phyloP scores from a whole-genome alignment of 1,139 yeast species.

The Candida sanyaensis region DNA sequence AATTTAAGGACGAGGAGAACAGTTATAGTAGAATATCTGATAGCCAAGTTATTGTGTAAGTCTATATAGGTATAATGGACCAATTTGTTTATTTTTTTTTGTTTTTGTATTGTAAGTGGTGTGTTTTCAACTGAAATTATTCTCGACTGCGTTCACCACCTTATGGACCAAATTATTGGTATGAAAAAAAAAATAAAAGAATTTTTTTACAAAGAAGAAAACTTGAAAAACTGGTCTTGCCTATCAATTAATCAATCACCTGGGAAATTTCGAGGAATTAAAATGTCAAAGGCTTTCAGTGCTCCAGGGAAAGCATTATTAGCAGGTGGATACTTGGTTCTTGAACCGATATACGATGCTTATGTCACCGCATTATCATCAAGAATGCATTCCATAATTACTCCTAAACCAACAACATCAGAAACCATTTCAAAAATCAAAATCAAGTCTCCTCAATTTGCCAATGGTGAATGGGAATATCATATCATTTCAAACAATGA shows the following conservation, averaged over 20 bases:
- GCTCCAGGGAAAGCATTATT: constrained; percentile 95
- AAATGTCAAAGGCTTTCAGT: constrained; percentile 51
- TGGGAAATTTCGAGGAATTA: background rate
- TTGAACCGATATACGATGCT: constrained; percentile 73
- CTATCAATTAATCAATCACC: too few species aligned
- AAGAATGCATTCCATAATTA: constrained; percentile 79
- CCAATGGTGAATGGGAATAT: constrained; percentile 70
- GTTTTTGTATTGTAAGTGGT: background rate
- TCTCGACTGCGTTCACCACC: too few species aligned
- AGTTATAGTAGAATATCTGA: constrained; percentile 6
- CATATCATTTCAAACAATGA: constrained; percentile 16
- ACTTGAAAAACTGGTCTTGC: background rate
- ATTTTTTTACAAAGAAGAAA: background rate
- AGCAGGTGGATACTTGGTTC: constrained; percentile 92
- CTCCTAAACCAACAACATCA: constrained; percentile 12
- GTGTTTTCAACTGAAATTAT: too few species aligned
- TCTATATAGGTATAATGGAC: background rate
- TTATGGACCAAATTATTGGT: too few species aligned
- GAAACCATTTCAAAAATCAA: constrained; percentile 28
- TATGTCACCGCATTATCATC: constrained; percentile 88
- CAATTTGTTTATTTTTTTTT: background rate
- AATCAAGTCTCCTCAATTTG: constrained; percentile 80
- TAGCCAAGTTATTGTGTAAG: constrained; percentile 2
- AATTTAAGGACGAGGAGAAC: constrained; percentile 4
- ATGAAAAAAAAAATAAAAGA: background rate